These are phyloP conservation scores for Phytophthora cactorum DNA, from an alignment of 352 stramenopile genomes.

Conservation along the genomic window DNA sequence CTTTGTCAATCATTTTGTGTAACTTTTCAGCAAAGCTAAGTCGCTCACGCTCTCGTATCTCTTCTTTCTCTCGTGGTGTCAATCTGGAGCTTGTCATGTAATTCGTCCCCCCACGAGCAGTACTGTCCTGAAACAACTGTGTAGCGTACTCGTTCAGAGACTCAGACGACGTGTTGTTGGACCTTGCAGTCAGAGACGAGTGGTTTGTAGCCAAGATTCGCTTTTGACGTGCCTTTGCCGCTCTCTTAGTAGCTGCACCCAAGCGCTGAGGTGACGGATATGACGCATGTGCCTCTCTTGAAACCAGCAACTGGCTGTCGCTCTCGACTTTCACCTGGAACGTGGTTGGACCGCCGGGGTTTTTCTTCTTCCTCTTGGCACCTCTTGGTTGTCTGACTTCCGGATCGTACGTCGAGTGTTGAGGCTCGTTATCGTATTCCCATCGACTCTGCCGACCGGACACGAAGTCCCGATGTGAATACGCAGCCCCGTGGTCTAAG, in stretches of 20 bases:
- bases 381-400: slow-evolving; percentile 12
- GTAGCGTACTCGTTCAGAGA: slow-evolving; percentile 75
- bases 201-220: slow-evolving; percentile 16
- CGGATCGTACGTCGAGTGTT: slow-evolving; percentile 11
- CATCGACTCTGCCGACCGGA: slow-evolving; percentile 15
- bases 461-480: slow-evolving; percentile 20
- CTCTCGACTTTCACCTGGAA: slow-evolving; percentile 56
- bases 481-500: slow-evolving; percentile 11
- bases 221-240: slow-evolving; percentile 31
- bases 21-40: slow-evolving; percentile 87
- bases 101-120: slow-evolving; percentile 7
- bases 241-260: slow-evolving; percentile 33
- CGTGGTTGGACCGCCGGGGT: slow-evolving; percentile 7
- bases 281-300: slow-evolving; percentile 35
- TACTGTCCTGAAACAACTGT: slow-evolving; percentile 67
- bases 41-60: slow-evolving; percentile 60
- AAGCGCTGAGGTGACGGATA: slow-evolving; percentile 41
- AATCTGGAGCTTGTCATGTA: slow-evolving; percentile 18
- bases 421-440: slow-evolving; percentile 19
- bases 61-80: slow-evolving; percentile 39
- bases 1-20: slow-evolving; percentile 90
- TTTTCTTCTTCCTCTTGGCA: slow-evolving; percentile 50
- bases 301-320: slow-evolving; percentile 47
- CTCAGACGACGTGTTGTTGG: slow-evolving; percentile 41
- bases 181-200: slow-evolving; percentile 10